These are phyloP conservation scores for Populus deltoides DNA, from an alignment of 345 rosid species.

Conservation along the genomic window DNA sequence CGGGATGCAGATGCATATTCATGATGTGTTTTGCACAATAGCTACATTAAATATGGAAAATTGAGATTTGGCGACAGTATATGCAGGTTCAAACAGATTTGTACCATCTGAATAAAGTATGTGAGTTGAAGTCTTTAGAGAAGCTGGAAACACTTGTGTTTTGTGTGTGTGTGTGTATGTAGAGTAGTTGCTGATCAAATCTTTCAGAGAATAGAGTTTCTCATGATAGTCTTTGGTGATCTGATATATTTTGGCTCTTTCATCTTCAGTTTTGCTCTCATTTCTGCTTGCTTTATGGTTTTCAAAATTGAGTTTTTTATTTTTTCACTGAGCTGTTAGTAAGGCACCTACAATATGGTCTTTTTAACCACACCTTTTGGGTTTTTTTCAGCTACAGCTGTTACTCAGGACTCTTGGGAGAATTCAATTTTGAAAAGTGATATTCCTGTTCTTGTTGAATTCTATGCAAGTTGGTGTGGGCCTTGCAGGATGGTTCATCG, in stretches of 20 bases:
- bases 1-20: not conserved
- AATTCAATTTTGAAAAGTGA: constrained; percentile 56
- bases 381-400: constrained; percentile 53
- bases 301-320: not conserved
- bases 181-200: not conserved
- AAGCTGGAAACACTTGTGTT: not conserved
- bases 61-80: not conserved
- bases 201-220: not conserved
- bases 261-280: not conserved
- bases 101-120: not conserved
- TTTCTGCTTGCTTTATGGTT: constrained; percentile 12
- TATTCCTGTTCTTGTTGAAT: constrained; percentile 77
- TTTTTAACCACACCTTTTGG: constrained; percentile 16
- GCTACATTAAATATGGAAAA: not conserved
- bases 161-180: not conserved
- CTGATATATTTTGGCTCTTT: not conserved
- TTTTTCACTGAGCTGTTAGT: constrained; percentile 1
- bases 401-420: constrained; percentile 65
- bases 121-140: not conserved
- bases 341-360: not conserved
- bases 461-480: constrained; percentile 84
- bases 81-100: not conserved
- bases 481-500: constrained; percentile 56
- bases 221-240: not conserved
- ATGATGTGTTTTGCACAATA: not conserved